Percentiles rank a stretch among this genome's conserved stretches.
phyloP scores from a whole-genome alignment of 176 grass and related monocot genomes.

The Aegilops tauschii region DNA sequence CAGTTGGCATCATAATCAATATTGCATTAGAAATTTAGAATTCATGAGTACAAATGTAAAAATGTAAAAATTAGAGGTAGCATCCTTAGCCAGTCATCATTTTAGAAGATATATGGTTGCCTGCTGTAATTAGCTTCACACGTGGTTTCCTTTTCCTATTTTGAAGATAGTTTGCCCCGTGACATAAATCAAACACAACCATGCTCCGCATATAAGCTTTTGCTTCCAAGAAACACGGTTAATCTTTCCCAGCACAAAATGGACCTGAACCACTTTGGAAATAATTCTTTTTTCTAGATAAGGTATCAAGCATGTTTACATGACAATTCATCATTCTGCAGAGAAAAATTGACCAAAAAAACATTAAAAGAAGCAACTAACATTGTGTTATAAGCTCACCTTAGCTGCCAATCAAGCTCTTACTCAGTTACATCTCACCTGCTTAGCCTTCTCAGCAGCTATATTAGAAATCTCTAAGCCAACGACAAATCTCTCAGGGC shows the following conservation, averaged over 20 bases:
- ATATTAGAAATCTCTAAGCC: conserved; percentile 73
- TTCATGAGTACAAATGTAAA: not conserved
- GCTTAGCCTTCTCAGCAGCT: conserved; percentile 65
- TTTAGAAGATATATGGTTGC: not conserved
- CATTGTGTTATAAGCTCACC: not conserved
- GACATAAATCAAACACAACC: not conserved
- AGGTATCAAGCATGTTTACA: not conserved
- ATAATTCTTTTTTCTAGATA: not conserved
- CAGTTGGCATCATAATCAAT: not conserved
- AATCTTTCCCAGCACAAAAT: not conserved
- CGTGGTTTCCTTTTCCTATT: not conserved
- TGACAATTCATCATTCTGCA: not conserved
- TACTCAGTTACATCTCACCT: conserved; percentile 41
- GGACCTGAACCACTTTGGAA: not conserved
- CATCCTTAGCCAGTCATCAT: not conserved
- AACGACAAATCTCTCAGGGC: conserved; percentile 68
- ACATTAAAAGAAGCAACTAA: not conserved
- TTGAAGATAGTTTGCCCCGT: not conserved
- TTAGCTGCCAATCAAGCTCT: not conserved
- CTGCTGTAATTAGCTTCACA: not conserved
- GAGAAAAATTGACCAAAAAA: not conserved
- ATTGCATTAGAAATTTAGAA: not conserved
- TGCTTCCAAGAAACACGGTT: not conserved
- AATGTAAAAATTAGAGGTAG: not conserved
- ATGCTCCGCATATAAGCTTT: not conserved